Base-by-base conservation (phyloP, 257 asterid species). In the Solanum paucissectum region DNA sequence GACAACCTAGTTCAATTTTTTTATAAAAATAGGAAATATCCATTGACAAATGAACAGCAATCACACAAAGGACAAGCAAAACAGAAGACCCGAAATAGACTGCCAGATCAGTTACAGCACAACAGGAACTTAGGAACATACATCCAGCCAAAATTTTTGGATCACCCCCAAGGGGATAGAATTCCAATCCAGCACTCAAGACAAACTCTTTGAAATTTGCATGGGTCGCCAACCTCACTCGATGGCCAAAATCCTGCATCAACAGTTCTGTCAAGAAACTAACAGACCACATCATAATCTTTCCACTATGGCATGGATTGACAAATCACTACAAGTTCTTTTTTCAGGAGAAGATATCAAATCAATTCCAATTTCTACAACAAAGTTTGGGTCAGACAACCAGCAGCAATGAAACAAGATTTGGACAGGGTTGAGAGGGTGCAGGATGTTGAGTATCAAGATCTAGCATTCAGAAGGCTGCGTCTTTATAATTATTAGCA, bases 241-340 rank as follows among this genome's bases (percentile, higher is more conserved):
- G 87, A 52, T 89, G 89, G 77, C 91, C 91, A 20, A 83, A 84
- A 11, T 97, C 99, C 99, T 97, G 98, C 98, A 94, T 91, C 89
- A 90, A 92, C 49, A 87, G 88, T 88, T 85, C 90, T 83, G 90
- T 44, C 83, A 83, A 52, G 46, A 88, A 37, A 52, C 58, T 73
- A 72, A 38, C 49, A 9, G 64, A 71, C 62, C 62, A 68, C 74
- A 46, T 27, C 25, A 44, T 79, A 79, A 60, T 25, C 62, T 79
- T 79, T 44, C 84, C 60, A 79, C 25, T 79, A 79, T 79, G 64
- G 42, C 64, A 49, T 12, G 36, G 68, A 44, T 3, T 71, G 84
- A 20, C 33, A 68, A 68, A 68, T 27, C 73, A 74, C 29, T n/a
- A 68, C 18, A 20, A 20, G 44, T 25, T 69, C 79, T 32, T 20